phyloP scores from a whole-genome alignment of 345 rosid species.

The Eucalyptus guilfoylei region DNA sequence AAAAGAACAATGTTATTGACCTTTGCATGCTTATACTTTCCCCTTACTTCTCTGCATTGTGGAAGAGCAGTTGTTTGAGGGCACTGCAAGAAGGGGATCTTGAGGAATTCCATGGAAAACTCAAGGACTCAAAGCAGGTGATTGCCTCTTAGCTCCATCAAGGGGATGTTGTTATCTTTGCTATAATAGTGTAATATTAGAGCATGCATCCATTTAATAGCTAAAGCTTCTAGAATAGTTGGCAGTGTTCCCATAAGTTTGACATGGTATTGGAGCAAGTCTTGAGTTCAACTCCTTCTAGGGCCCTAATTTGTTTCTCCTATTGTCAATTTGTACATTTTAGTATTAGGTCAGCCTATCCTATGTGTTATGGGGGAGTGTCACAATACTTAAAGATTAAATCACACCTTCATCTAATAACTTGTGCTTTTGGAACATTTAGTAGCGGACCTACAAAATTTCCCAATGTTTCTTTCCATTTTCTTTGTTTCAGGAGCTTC shows the following conservation, averaged over 20 bases:
- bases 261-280: background rate
- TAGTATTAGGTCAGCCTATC: background rate
- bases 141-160: background rate
- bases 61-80: constrained; percentile 61
- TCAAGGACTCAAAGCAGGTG: constrained; percentile 75
- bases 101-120: constrained; percentile 49
- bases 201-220: background rate
- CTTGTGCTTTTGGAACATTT: background rate
- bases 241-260: background rate
- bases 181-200: background rate
- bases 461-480: background rate
- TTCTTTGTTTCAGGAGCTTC: constrained; percentile 51
- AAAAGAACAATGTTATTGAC: background rate
- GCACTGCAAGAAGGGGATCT: constrained; percentile 79
- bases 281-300: background rate
- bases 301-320: background rate
- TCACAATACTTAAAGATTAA: background rate
- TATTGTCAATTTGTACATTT: background rate
- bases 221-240: background rate
- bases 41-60: background rate
- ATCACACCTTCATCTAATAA: background rate
- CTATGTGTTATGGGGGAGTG: background rate
- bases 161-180: background rate
- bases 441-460: background rate
- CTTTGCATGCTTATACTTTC: background rate